Evolutionary conservation across 345 rosid genomes (phyloP).

Genomic region (Carallia brachiata): DNA sequence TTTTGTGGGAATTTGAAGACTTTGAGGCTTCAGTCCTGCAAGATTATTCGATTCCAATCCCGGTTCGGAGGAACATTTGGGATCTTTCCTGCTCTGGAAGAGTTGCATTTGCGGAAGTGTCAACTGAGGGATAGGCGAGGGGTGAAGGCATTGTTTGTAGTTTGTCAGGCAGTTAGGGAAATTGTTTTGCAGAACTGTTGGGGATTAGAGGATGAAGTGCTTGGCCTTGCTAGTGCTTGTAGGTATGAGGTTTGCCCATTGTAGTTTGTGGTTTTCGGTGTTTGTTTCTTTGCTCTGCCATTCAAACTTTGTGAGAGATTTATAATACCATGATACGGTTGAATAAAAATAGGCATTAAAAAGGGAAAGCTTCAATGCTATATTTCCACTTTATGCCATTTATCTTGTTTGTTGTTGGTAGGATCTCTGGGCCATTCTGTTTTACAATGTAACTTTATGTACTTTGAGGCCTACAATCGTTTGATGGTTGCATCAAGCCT

Average conservation of each 20-base stretch:
- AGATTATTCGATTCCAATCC: constrained; percentile 68
- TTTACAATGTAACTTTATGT: no score
- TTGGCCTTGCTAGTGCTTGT: constrained; percentile 56
- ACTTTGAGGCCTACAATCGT: no score
- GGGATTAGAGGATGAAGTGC: constrained; percentile 79
- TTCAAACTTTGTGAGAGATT: background rate
- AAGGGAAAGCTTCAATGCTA: no score
- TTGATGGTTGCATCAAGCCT: no score
- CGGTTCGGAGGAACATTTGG: constrained; percentile 61
- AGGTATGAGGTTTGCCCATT: constrained; percentile 47
- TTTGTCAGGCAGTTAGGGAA: constrained; percentile 69
- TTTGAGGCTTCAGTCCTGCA: constrained; percentile 68
- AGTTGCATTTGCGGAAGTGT: constrained; percentile 78
- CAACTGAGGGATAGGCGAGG: constrained; percentile 61
- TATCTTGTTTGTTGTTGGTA: no score
- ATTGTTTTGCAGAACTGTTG: constrained; percentile 79
- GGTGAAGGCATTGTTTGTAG: constrained; percentile 62
- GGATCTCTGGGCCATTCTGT: no score
- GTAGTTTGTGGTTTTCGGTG: background rate
- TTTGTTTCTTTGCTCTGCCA: background rate
- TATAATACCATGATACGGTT: background rate
- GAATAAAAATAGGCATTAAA: no score
- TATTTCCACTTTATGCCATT: no score
- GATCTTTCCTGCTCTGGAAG: constrained; percentile 69
- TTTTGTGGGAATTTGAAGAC: constrained; percentile 91